Evolutionary conservation across 1,139 yeast species (phyloP).

Genomic region (Yamadazyma dendronema): DNA sequence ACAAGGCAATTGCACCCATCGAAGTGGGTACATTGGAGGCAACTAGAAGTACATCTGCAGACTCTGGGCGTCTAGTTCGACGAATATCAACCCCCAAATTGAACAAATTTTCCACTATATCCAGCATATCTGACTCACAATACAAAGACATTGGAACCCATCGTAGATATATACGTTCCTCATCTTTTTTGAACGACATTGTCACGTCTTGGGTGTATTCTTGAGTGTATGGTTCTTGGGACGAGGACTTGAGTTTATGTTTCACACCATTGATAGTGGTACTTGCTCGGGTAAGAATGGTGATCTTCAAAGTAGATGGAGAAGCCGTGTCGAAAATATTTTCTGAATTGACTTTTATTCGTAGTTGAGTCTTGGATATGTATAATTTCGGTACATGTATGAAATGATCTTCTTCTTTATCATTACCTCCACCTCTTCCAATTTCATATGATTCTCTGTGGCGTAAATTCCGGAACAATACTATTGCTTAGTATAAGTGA

Average conservation of each 20-base stretch:
- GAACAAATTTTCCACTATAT: slow-evolving; percentile 6
- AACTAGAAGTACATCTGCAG: slow-evolving; percentile 6
- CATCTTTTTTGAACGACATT: slow-evolving; percentile 21
- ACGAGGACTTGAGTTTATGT: slow-evolving; percentile 21
- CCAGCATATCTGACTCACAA: neutral
- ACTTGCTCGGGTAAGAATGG: slow-evolving; percentile 30
- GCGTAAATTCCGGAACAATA: slow-evolving; percentile 5
- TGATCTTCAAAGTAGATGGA: slow-evolving; percentile 21
- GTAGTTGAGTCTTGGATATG: slow-evolving; percentile 33
- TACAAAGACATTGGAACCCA: slow-evolving; percentile 24
- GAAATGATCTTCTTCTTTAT: slow-evolving; percentile 18
- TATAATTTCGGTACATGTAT: slow-evolving; percentile 22
- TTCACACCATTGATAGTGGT: slow-evolving; percentile 28
- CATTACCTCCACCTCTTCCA: slow-evolving; percentile 26
- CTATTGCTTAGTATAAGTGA: slow-evolving; percentile 2
- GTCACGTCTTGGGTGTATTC: slow-evolving; percentile 18
- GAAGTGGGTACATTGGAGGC: slow-evolving; percentile 1
- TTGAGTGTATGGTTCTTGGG: slow-evolving; percentile 16
- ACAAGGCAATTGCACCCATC: slow-evolving; percentile 9
- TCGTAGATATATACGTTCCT: slow-evolving; percentile 17
- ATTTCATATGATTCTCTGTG: slow-evolving; percentile 22
- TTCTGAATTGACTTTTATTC: slow-evolving; percentile 14
- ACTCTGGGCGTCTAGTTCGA: slow-evolving; percentile 17
- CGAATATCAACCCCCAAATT: slow-evolving; percentile 24
- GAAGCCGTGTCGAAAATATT: slow-evolving; percentile 1